Conservation (phyloP, 2,329 filamentous ascomycete species). For the Furcasterigmium sp. region DNA sequence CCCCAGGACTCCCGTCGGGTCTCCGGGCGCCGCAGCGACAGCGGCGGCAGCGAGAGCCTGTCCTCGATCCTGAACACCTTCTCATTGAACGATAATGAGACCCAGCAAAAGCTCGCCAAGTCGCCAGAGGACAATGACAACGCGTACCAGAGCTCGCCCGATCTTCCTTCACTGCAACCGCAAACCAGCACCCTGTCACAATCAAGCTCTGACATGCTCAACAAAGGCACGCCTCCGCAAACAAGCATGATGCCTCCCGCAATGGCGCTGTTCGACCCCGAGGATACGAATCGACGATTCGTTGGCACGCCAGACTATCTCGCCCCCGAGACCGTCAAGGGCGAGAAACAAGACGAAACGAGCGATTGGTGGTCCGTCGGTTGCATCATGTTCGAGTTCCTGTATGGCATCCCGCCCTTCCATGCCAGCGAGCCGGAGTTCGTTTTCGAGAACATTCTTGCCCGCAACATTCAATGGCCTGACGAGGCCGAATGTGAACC, state of each 20-base stretch:
- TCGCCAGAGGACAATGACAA: constrained; percentile 61
- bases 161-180: constrained; percentile 62
- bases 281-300: constrained; percentile 88
- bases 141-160: constrained; percentile 70
- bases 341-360: constrained; percentile 91
- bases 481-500: constrained; percentile 68
- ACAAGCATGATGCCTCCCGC: constrained; percentile 79
- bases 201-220: constrained; percentile 40
- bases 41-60: constrained; percentile 81
- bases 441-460: constrained; percentile 94
- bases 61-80: constrained; percentile 78
- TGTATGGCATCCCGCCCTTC: constrained; percentile 91
- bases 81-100: constrained; percentile 59
- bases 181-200: constrained; percentile 18
- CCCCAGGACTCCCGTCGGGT: constrained; percentile 59
- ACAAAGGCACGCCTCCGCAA: constrained; percentile 56
- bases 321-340: constrained; percentile 93
- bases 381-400: constrained; percentile 94
- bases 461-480: constrained; percentile 88
- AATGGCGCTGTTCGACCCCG: constrained; percentile 91
- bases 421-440: constrained; percentile 85
- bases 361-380: constrained; percentile 99
- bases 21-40: constrained; percentile 80
- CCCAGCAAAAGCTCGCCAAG: neutral
- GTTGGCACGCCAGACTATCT: constrained; percentile 97